phyloP scores from a whole-genome alignment of 768 basidiomycete species.

The Tulasnella sp. region DNA sequence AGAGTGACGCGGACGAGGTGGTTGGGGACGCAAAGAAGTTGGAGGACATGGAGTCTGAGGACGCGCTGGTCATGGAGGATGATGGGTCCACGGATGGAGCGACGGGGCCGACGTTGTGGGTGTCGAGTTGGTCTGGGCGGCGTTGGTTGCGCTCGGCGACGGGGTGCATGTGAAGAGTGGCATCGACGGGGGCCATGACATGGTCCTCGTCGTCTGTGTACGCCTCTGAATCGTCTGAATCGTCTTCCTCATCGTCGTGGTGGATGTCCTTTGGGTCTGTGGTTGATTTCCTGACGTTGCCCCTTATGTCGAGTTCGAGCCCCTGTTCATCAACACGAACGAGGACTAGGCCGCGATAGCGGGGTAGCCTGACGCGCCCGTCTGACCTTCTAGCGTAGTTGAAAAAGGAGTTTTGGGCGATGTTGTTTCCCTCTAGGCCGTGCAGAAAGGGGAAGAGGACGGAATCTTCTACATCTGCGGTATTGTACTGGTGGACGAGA shows the following conservation, averaged over 20 bases:
- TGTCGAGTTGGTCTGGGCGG: conserved; percentile 20
- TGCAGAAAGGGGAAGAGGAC: conserved; percentile 87
- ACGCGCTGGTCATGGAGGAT: conserved; percentile 25
- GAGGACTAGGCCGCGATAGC: conserved; percentile 75
- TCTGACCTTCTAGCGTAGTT: conserved; percentile 31
- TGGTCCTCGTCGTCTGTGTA: conserved; percentile 35
- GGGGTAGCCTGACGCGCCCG: conserved; percentile 37
- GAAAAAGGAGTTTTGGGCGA: conserved; percentile 79
- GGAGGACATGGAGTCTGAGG: conserved; percentile 28
- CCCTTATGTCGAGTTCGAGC: conserved; percentile 31
- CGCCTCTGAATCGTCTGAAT: conserved; percentile 34
- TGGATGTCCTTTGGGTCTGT: not conserved
- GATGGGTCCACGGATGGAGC: not conserved
- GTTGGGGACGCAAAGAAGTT: conserved; percentile 37
- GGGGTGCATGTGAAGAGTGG: conserved; percentile 25
- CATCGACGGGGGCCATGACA: conserved; percentile 28
- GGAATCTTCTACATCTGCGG: conserved; percentile 70
- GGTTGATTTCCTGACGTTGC: conserved; percentile 21
- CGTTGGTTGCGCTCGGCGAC: conserved; percentile 24
- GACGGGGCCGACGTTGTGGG: not conserved
- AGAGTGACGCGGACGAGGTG: conserved; percentile 33
- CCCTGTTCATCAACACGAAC: conserved; percentile 58
- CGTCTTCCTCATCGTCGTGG: conserved; percentile 34
- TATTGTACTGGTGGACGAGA: conserved; percentile 59
- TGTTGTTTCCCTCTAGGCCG: conserved; percentile 76